Evolutionary conservation across 2,329 filamentous ascomycete species (phyloP).

Genomic region (Myotisia sp.): DNA sequence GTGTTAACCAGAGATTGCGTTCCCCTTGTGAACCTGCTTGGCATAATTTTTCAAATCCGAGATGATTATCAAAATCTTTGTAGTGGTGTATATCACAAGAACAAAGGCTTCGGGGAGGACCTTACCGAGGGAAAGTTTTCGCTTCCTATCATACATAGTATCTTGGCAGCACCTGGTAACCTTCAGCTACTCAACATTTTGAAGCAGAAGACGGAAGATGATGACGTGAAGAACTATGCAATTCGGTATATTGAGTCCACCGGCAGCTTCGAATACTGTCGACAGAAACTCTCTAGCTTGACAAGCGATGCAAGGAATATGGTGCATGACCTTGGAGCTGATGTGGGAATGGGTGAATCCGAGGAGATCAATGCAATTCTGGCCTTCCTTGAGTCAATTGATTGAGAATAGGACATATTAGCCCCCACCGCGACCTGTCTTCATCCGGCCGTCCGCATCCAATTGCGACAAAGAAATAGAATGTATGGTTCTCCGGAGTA

Average conservation of each 20-base stretch:
- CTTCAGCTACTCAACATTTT: constrained; percentile 76
- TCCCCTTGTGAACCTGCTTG: constrained; percentile 49
- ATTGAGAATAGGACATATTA: no score
- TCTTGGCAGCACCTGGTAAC: constrained; percentile 38
- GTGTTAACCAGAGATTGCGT: constrained; percentile 18
- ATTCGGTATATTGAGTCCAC: constrained; percentile 81
- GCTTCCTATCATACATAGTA: constrained; percentile 19
- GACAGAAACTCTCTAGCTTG: no score
- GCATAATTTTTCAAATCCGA: constrained; percentile 24
- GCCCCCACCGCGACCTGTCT: no score
- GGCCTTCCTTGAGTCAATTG: no score
- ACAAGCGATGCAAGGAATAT: no score
- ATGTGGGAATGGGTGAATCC: no score
- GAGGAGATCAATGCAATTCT: no score
- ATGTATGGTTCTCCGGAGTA: no score
- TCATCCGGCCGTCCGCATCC: no score
- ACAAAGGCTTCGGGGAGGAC: constrained; percentile 63
- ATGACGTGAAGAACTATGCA: constrained; percentile 78
- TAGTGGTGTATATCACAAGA: constrained; percentile 51
- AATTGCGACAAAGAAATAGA: no score
- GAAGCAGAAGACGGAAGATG: constrained; percentile 68
- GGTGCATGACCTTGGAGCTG: no score
- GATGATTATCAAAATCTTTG: constrained; percentile 73
- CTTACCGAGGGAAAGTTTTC: constrained; percentile 22
- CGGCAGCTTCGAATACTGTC: constrained; percentile 76